A percentile compares a stretch with the other conserved stretches of the same genome.
phyloP scores from a whole-genome alignment of 108 stramenopile species.

The Fistulifera pelliculosa region DNA sequence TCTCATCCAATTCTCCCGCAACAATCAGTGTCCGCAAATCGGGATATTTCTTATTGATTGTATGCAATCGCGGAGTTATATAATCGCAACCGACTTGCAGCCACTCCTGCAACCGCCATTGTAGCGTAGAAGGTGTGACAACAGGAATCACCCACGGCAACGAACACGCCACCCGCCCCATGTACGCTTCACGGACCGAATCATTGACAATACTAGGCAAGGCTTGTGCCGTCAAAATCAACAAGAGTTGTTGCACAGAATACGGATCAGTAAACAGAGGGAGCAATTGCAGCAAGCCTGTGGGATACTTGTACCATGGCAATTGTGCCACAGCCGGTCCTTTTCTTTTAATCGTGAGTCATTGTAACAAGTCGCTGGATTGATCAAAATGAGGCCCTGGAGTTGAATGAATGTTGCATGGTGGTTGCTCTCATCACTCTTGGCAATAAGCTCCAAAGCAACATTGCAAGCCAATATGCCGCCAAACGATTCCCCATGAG shows the following conservation, averaged over 20 bases:
- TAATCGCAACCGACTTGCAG: slow-evolving; percentile 40
- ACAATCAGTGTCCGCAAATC: slow-evolving; percentile 53
- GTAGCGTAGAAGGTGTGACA: slow-evolving; percentile 68
- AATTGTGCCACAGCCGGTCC: slow-evolving; percentile 60
- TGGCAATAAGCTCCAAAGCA: slow-evolving; percentile 28
- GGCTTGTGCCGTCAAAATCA: slow-evolving; percentile 61
- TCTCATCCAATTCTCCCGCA: slow-evolving; percentile 70
- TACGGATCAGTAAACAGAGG: slow-evolving; percentile 69
- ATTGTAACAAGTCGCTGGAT: slow-evolving; percentile 79
- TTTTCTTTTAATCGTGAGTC: slow-evolving; percentile 44
- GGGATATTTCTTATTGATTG: slow-evolving; percentile 3
- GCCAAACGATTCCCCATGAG: slow-evolving; percentile 85
- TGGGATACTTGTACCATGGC: slow-evolving; percentile 30
- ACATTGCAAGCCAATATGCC: slow-evolving; percentile 72
- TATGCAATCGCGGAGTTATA: slow-evolving; percentile 19
- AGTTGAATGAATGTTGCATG: slow-evolving; percentile 19
- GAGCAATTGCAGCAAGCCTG: slow-evolving; percentile 43
- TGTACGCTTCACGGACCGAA: slow-evolving; percentile 66
- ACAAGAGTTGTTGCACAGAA: slow-evolving; percentile 45
- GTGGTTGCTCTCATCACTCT: slow-evolving; percentile 1
- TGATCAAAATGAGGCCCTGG: slow-evolving; percentile 64
- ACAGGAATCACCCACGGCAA: slow-evolving; percentile 49
- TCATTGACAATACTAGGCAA: slow-evolving; percentile 72
- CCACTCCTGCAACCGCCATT: slow-evolving; percentile 73
- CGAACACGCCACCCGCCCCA: slow-evolving; percentile 76